Base-by-base conservation (phyloP, 108 stramenopile species). In the Pseudonitzschia delicatissima region DNA sequence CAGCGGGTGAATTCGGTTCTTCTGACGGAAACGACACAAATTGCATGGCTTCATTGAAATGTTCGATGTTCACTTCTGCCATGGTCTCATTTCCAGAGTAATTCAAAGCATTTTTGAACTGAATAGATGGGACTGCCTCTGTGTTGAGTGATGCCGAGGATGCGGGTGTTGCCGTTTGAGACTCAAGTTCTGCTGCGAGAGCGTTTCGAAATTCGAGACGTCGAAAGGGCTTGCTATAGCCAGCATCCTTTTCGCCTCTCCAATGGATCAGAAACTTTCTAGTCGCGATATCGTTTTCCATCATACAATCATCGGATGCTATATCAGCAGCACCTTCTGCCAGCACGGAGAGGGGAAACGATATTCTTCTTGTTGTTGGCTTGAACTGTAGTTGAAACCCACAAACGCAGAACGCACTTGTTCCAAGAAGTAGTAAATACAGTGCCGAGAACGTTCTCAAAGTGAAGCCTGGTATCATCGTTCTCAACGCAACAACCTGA, bases 31-130 rank as follows among this genome's bases (percentile, higher is more conserved):
- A 59, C 13, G 55, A 64, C n/a, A 86, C 60, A 36, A 85, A 90
- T 65, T 93, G 92, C 86, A 93, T 87, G 17, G 86, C 87, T 33
- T 85, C 81, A 62, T 93, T 85, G 57, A 87, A 85, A 68, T 52
- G 45, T 58, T 64, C 40, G 55, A 49, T 35, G 47, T 77, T 68
- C 59, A 64, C 18, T 23, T 79, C 67, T 35, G 72, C 47, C 68
- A 83, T 73, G 18, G 59, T 59, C n/a, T 62, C 73, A 18, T 74
- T 53, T 7, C 77, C 72, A 21, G 26, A 53, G 47, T 82, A 77
- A 36, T 51, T 49, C 27, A 82, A 57, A 40, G 65, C 73, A 48
- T 80, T 65, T 15, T n/a, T 33, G 50, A 65, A 78, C 2, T 55
- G 18, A 39, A 77, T 37, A n/a, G 32, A 9, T 13, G 32, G 18